Base-by-base conservation (phyloP, 2,329 filamentous ascomycete species). In the Remersonia thermophila region DNA sequence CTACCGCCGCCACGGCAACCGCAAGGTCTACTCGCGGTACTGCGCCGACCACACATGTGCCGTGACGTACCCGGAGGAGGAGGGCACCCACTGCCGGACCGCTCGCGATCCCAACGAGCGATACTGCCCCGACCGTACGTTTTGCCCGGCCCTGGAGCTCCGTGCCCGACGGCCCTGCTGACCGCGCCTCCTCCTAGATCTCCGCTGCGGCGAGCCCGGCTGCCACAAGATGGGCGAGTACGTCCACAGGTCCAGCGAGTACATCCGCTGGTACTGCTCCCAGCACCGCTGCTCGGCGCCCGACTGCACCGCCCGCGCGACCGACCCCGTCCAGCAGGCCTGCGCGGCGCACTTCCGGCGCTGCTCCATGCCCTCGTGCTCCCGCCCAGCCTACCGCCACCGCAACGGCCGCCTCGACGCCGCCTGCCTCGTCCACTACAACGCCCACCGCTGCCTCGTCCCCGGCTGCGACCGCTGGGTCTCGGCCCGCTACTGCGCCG, bases 31-130 rank as follows among this genome's bases (percentile, higher is more conserved):
- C 33, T 47, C 46, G 7, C 29, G 33, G 7, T 46, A 32, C 37
- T 48, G 46, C 44, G 20, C 30, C 12, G 13, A 32, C n/a, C 45
- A 48, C 30, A 47, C 43, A 3, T 48, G 46, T 35, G 14, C 13
- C 8, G 33, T 27, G 30, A 34, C 27, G 0, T 30, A 43, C n/a
- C 30, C 41, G 5, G 29, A 40, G 6, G 37, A 36, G 4, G 37
- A 43, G 13, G 44, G 38, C 12, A 39, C 30, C 31, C 40, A 44
- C 38, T 48, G 46, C 44, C 25, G 16, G 6, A 38, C 17, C 13
- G 34, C 43, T 5, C 35, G 30, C 25, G 15, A 17, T 3, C 27
- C 32, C 2, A 23, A 18, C 7, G 39, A 45, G 12, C 20, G 29
- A 3, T 46, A 41, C 38, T 48, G 46, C 40, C 8, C 16, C 12